These are phyloP conservation scores for Arthromyces matolae DNA, from an alignment of 768 basidiomycete species.

Conservation along the genomic window DNA sequence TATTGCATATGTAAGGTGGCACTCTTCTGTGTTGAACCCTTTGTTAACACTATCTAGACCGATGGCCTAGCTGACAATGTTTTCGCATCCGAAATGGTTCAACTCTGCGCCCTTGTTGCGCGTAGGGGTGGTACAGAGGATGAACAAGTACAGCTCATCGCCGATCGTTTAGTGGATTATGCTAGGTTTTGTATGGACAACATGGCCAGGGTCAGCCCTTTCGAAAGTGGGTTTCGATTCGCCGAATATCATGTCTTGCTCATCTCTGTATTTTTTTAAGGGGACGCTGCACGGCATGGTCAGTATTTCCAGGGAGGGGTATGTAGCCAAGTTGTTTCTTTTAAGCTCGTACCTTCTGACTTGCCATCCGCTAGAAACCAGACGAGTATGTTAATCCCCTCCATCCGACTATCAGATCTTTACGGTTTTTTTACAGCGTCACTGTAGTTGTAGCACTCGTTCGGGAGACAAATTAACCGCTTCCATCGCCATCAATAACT, in stretches of 20 bases:
- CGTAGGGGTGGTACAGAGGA: slow-evolving; percentile 55
- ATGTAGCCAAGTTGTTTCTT: slow-evolving; percentile 29
- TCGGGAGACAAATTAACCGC: slow-evolving; percentile 50
- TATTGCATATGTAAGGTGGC: slow-evolving; percentile 45
- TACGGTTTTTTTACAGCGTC: slow-evolving; percentile 42
- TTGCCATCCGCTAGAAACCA: slow-evolving; percentile 51
- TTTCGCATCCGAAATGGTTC: slow-evolving; percentile 67
- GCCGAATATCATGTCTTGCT: background rate
- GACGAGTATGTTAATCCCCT: slow-evolving; percentile 55
- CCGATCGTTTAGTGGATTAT: slow-evolving; percentile 69
- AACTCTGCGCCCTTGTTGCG: slow-evolving; percentile 65
- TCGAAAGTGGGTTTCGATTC: slow-evolving; percentile 51
- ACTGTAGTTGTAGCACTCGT: slow-evolving; percentile 69
- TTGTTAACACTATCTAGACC: slow-evolving; percentile 43
- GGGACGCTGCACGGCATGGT: slow-evolving; percentile 61
- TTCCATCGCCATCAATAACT: slow-evolving; percentile 12
- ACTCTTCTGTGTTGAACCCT: too few species aligned
- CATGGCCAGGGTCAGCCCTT: slow-evolving; percentile 63
- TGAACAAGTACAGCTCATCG: slow-evolving; percentile 63
- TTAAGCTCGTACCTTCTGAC: slow-evolving; percentile 10
- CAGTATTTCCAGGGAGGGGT: slow-evolving; percentile 72
- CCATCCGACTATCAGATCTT: background rate
- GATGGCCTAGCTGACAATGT: slow-evolving; percentile 57
- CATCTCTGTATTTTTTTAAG: slow-evolving; percentile 27
- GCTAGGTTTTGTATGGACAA: slow-evolving; percentile 68